Conservation (phyloP, 176 grass and related monocot species). For the Oryza australiensis region DNA sequence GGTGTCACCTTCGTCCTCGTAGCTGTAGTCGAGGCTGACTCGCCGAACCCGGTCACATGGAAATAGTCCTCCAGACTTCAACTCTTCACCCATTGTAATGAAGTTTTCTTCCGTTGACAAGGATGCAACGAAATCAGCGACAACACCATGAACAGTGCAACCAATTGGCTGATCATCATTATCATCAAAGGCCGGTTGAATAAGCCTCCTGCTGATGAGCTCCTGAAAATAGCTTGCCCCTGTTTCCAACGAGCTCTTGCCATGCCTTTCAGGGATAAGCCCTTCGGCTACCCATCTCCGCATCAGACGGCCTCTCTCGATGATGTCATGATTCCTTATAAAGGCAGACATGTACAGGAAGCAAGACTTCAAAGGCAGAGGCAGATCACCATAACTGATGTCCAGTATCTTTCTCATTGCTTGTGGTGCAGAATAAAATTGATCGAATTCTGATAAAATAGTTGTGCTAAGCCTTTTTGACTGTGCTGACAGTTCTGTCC, state of each 20-base stretch:
- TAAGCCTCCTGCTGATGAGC: conserved; percentile 34
- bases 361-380: conserved; percentile 12
- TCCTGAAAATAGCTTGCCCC: conserved; percentile 36
- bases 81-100: not conserved
- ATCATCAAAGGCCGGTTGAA: not conserved
- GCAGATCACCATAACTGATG: conserved; percentile 13
- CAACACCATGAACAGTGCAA: conserved; percentile 27
- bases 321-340: conserved; percentile 4
- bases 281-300: conserved; percentile 39
- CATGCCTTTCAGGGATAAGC: not conserved
- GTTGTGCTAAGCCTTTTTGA: not conserved
- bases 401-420: conserved; percentile 27
- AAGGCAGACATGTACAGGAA: conserved; percentile 31
- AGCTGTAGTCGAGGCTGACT: not conserved
- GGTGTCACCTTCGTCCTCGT: conserved; percentile 12
- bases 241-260: not conserved
- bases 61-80: not conserved
- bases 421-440: not conserved
- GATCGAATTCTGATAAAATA: not conserved
- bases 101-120: conserved; percentile 19
- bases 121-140: conserved; percentile 12
- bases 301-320: conserved; percentile 23
- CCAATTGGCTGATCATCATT: not conserved
- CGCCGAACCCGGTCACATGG: conserved; percentile 18
- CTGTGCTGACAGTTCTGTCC: not conserved